phyloP scores from a whole-genome alignment of 2,329 filamentous ascomycete species.

The Fusarium anthophilum region DNA sequence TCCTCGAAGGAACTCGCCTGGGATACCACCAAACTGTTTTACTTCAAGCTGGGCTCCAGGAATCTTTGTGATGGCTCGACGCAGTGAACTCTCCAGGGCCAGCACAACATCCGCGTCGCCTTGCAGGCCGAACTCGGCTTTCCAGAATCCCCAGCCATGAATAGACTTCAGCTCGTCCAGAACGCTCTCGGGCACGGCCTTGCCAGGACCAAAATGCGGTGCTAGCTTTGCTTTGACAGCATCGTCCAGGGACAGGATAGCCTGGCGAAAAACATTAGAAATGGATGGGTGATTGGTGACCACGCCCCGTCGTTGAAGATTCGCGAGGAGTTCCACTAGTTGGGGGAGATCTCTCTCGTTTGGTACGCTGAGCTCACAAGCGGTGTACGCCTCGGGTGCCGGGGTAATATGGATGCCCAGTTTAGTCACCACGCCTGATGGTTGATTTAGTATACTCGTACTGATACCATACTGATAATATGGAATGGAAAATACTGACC shows the following conservation, averaged over 20 bases:
- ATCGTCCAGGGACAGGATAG: neutral
- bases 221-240: neutral
- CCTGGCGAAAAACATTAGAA: neutral
- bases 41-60: neutral
- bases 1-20: neutral
- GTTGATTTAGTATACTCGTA: neutral
- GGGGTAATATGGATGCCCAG: neutral
- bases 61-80: neutral
- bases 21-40: neutral
- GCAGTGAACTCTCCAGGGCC: neutral
- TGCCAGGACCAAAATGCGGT: neutral
- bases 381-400: neutral
- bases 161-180: neutral
- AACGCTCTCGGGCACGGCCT: neutral
- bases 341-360: neutral
- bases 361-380: neutral
- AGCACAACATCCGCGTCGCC: neutral
- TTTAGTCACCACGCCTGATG: neutral
- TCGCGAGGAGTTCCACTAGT: neutral
- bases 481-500: rapidly evolving
- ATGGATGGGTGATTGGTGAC: neutral
- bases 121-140: neutral
- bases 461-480: rapidly evolving
- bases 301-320: neutral
- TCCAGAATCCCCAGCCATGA: neutral